Evolutionary conservation across 2,329 filamentous ascomycete genomes (phyloP), one percentile per base, ranked within the genome.

Genomic region (Kalaharituber pfeilii): DNA sequence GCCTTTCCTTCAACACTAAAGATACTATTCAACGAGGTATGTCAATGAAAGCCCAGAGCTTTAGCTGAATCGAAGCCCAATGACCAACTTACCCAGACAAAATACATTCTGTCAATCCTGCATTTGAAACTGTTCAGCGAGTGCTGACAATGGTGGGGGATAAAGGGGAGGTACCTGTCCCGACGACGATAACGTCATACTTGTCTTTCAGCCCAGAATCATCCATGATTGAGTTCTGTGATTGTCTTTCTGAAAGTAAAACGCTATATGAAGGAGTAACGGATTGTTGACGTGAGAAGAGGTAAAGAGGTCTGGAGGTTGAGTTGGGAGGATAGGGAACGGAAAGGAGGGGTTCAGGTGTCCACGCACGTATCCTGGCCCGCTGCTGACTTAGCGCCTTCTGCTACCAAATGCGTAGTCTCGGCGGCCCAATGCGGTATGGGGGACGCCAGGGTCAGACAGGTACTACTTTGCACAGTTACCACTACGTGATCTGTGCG

Each of bases 1-100:
- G 96, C 96, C 77, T 94, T 89, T 70, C 89, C 89, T 77, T 96
- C 95, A 66, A 96, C 89, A 74, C 87, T 94, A 68, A 96, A 75
- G 59, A 98, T 88, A 71, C 88, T 87, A 65, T 57, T 62, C 51
- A 50, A 15, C 42, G n/a, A 53, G 51, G 61, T 62, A 55, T 65
- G 64, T 51, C 63, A 49, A 49, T 47, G n/a, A n/a, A n/a, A n/a
- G n/a, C n/a, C n/a, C n/a, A n/a, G 1, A 18, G 45, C 50, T 49
- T 27, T 39, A 30, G 22, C 24, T 26, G 28, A 45, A 36, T 55
- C 20, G 24, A 39, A 30, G 5, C 47, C 20, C 27, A 29, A 53
- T 20, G 29, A 52, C 44, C 39, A 60, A 60, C 73, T 68, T 83
- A 94, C 87, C 89, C 91, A 69, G 89, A 95, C 65, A 98, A 84